phyloP scores from a whole-genome alignment of 1,284 basidiomycete genomes.

The Termitomyces sp. region DNA sequence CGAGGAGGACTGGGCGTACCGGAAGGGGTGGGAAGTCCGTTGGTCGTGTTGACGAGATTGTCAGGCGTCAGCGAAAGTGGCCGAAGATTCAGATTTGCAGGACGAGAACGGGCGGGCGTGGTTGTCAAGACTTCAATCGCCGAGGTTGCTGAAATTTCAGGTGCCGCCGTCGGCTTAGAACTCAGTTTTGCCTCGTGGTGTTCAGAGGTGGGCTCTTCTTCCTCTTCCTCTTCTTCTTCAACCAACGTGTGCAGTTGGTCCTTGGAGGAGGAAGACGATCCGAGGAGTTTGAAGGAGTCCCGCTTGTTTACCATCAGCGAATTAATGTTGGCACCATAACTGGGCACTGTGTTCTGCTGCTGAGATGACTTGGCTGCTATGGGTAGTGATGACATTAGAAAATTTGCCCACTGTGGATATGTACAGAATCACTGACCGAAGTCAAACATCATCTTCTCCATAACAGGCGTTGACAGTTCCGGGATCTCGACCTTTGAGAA shows the following conservation, averaged over 20 bases:
- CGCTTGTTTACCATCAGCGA: conserved; percentile 55
- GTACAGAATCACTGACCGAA: conserved; percentile 45
- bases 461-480: conserved; percentile 55
- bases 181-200: conserved; percentile 20
- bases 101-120: conserved; percentile 46
- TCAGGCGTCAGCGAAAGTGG: conserved; percentile 66
- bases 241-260: conserved; percentile 71
- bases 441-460: conserved; percentile 53
- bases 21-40: conserved; percentile 51
- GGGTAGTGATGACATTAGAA: conserved; percentile 8
- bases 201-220: conserved; percentile 33
- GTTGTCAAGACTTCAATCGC: conserved; percentile 29
- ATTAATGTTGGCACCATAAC: conserved; percentile 37
- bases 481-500: conserved; percentile 77
- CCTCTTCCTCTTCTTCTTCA: conserved; percentile 80
- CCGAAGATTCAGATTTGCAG: conserved; percentile 58
- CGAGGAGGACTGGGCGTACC: conserved; percentile 43
- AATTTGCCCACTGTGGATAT: conserved; percentile 2
- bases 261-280: conserved; percentile 55
- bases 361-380: conserved; percentile 52
- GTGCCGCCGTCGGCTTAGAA: conserved; percentile 18
- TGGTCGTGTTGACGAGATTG: conserved; percentile 31
- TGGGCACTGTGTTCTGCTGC: conserved; percentile 41
- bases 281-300: conserved; percentile 71
- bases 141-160: conserved; percentile 21